These are phyloP conservation scores for Sodiomyces alkalinus DNA, from an alignment of 2,329 filamentous ascomycete genomes.

Conservation along the genomic window DNA sequence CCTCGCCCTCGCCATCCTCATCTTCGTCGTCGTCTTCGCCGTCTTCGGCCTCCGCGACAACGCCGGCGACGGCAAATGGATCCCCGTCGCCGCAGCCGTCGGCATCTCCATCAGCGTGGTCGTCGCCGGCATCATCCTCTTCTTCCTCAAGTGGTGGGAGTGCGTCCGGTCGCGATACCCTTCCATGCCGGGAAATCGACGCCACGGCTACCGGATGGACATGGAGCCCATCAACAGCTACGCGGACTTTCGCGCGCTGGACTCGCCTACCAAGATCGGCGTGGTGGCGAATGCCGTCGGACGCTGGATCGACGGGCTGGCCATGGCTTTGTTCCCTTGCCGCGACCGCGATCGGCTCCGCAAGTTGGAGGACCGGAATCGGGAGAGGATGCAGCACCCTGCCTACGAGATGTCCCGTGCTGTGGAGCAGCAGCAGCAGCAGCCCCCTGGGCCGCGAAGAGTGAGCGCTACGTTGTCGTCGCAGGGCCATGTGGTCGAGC, in stretches of 20 bases:
- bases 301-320: too few species aligned
- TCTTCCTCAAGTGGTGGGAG: not conserved
- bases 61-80: too few species aligned
- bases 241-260: not conserved
- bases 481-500: too few species aligned
- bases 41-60: not conserved
- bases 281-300: too few species aligned
- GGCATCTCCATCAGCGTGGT: not conserved
- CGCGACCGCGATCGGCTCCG: too few species aligned
- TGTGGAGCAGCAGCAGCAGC: too few species aligned
- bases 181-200: not conserved
- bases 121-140: not conserved
- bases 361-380: too few species aligned
- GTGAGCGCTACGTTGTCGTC: too few species aligned
- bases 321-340: too few species aligned
- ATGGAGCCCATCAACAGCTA: not conserved
- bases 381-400: too few species aligned
- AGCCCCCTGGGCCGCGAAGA: too few species aligned
- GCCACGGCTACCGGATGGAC: not conserved
- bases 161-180: not conserved
- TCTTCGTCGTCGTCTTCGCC: not conserved
- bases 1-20: not conserved
- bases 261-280: conserved; percentile 1
- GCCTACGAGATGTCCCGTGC: too few species aligned
- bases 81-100: not conserved